A percentile compares a stretch with the other conserved stretches of the same genome.
Conservation (phyloP, 371 early-diverging fungal species). For the Mortierella sp. region DNA sequence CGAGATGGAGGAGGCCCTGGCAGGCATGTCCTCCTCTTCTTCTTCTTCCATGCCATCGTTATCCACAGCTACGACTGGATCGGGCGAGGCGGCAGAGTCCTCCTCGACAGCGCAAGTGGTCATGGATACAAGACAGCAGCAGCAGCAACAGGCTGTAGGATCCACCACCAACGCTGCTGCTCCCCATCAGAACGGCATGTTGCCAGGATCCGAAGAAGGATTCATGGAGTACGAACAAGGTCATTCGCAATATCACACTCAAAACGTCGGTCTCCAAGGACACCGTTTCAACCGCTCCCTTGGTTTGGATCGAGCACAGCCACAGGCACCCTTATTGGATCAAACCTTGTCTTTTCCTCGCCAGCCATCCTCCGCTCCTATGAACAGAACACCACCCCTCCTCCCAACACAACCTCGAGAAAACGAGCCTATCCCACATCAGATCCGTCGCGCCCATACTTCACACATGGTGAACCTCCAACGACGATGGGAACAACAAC, state of each 20-base stretch:
- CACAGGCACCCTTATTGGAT: conserved; percentile 1
- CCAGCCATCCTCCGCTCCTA: conserved; percentile 20
- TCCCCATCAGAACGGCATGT: neutral
- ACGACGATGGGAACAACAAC: conserved; percentile 23
- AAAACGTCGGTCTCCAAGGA: conserved; percentile 1
- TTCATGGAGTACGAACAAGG: conserved; percentile 41
- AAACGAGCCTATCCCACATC: conserved; percentile 37
- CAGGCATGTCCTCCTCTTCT: too few relatives aligned
- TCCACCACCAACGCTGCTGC: too few relatives aligned
- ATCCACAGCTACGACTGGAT: too few relatives aligned
- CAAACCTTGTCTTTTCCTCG: conserved; percentile 6
- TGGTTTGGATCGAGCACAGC: neutral
- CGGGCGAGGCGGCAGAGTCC: too few relatives aligned
- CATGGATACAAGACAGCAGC: too few relatives aligned
- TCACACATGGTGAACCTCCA: conserved; percentile 21
- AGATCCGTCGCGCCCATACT: conserved; percentile 28
- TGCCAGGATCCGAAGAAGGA: conserved; percentile 1
- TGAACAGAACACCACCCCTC: conserved; percentile 30
- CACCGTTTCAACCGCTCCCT: neutral
- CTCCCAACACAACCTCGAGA: conserved; percentile 13
- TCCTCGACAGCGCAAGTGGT: too few relatives aligned
- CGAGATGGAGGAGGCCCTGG: too few relatives aligned
- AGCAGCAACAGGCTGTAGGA: too few relatives aligned
- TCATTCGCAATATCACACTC: conserved; percentile 34
- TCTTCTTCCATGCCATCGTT: too few relatives aligned